Conservation (phyloP, 169 alveolate species). For the Plasmodium malariae region DNA sequence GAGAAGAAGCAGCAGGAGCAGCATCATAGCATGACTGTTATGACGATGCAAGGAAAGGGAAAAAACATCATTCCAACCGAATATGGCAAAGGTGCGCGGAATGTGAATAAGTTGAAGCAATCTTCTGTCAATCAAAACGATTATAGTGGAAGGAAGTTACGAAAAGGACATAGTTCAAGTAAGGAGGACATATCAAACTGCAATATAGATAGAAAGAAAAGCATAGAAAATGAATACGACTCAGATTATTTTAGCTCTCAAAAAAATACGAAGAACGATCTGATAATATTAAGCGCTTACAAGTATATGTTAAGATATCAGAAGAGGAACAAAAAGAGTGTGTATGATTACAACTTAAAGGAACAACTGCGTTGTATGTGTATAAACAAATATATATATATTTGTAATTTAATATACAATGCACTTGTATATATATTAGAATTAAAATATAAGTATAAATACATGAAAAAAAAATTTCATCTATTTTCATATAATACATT, state of each 20-base stretch:
- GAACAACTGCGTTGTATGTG: slow-evolving; percentile 64
- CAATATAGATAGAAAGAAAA: neutral
- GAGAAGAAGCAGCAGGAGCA: neutral
- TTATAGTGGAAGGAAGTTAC: no score
- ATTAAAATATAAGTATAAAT: slow-evolving; percentile 31
- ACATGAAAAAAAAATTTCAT: slow-evolving; percentile 1
- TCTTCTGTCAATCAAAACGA: no score
- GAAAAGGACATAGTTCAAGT: no score
- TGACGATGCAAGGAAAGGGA: neutral
- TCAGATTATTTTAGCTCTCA: neutral
- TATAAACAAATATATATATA: slow-evolving; percentile 52
- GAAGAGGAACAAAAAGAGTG: slow-evolving; percentile 32
- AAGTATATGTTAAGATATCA: slow-evolving; percentile 42
- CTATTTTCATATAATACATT: slow-evolving; percentile 11
- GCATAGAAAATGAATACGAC: neutral
- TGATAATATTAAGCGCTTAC: slow-evolving; percentile 34
- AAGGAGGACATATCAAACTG: no score
- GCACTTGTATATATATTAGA: slow-evolving; percentile 39
- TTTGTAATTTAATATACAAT: slow-evolving; percentile 50
- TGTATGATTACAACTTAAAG: slow-evolving; percentile 50
- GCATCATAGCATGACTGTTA: neutral
- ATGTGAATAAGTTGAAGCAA: neutral
- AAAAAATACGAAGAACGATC: slow-evolving; percentile 10
- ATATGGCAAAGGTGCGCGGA: neutral
- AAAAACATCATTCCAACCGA: neutral